Evolutionary conservation across 495 filamentous ascomycete genomes (phyloP), one percentile per base, ranked within the genome.

Genomic region (Penicillium paxilli): DNA sequence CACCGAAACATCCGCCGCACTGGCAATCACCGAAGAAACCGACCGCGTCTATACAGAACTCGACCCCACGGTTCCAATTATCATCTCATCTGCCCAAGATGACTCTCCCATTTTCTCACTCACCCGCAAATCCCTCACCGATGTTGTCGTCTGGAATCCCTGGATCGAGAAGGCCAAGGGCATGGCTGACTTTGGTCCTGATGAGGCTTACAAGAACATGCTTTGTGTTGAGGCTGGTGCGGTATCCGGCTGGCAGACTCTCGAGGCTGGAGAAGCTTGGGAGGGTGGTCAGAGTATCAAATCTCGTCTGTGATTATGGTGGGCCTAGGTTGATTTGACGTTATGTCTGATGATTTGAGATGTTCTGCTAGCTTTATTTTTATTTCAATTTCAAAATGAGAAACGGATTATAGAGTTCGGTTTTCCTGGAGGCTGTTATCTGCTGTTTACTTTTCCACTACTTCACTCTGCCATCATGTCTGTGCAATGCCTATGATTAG

Each of bases 111-210:
- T 80, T 24, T 96, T 86, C 73, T 83, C 81, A 19, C 76, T 97
- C 25, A 80, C 83, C 16, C 81, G 95, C 35, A 89, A 96, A 69
- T 91, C 87, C 61, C 74, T 99, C 50, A 74, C 74, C 49, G 90
- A 98, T 48, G 87, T 92, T 26, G 92, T 96, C 2, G 90, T 99
- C 2, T 99, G 95, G 95, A 99, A 99, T 69, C 95, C 95, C 4
- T 97, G 94, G 92, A 78, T 79, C 25, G 89, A 90, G 49, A 93
- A 92, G 70, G 87, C 89, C 7, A 80, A 80, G 58, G 80, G 79
- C 0, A 92, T 98, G 79, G 85, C 75, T 28, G 94, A 99, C 63
- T 96, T 99, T 71, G 84, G 80, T 42, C 93, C 93, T 4, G 86
- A 91, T 61, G 89, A 91, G 52, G 94, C 90, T 20, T 97, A 86